Evolutionary conservation across 2,329 filamentous ascomycete species (phyloP).

Genomic region (Claviceps sp.): DNA sequence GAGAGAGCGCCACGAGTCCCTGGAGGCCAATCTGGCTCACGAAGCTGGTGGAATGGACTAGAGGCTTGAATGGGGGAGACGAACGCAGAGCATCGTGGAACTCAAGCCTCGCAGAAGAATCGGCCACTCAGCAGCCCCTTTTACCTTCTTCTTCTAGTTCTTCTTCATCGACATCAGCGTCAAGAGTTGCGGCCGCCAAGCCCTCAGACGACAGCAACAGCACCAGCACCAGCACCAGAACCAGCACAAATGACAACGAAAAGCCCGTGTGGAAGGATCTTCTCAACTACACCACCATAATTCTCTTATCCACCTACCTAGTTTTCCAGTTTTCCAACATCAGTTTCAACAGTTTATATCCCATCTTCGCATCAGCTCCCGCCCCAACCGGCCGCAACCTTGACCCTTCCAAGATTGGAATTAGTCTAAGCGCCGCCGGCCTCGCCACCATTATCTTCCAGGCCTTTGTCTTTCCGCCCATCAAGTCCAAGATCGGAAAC

Average conservation of each 20-base stretch:
- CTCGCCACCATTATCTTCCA: slow-evolving; percentile 82
- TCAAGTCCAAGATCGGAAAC: slow-evolving; percentile 73
- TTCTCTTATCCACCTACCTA: slow-evolving; percentile 74
- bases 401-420: slow-evolving; percentile 66
- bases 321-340: slow-evolving; percentile 92
- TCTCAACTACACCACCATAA: slow-evolving; percentile 66
- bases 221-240: slow-evolving; percentile 13
- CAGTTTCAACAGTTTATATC: slow-evolving; percentile 88
- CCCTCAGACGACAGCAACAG: slow-evolving; percentile 12
- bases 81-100: slow-evolving; percentile 23
- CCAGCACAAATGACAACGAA: slow-evolving; percentile 13
- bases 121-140: slow-evolving; percentile 15
- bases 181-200: slow-evolving; percentile 1
- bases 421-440: slow-evolving; percentile 75
- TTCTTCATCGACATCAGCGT: slow-evolving; percentile 10
- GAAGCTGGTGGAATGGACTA: slow-evolving; percentile 16
- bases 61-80: slow-evolving; percentile 7
- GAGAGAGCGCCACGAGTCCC: slow-evolving; percentile 16
- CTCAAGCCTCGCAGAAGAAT: slow-evolving; percentile 19
- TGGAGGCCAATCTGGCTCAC: slow-evolving; percentile 21
- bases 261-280: slow-evolving; percentile 39
- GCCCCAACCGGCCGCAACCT: slow-evolving; percentile 66
- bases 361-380: slow-evolving; percentile 71
- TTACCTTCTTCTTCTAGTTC: slow-evolving; percentile 10
- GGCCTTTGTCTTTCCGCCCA: slow-evolving; percentile 64